Base-by-base conservation (phyloP, 208 protist genomes). In the Angomonas deanei region DNA sequence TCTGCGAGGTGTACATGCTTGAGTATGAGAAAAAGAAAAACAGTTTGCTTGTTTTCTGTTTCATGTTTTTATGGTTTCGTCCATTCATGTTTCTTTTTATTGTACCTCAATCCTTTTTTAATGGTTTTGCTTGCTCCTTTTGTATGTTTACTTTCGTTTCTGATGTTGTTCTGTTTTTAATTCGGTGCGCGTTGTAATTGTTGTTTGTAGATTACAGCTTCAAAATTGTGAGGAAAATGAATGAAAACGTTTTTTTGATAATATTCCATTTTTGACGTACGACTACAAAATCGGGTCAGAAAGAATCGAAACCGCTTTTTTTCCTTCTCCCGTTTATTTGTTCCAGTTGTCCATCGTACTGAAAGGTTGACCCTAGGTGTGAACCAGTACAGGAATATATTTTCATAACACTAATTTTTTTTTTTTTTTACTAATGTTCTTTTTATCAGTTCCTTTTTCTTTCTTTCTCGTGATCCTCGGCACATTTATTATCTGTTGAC, bases 11-110 rank as follows among this genome's bases (percentile, higher is more conserved):
- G 5, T 5, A 53, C 5, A 53, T 8, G 19, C 5, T 8, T 15
- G 19, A 28, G 8, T 28, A 15, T 23, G 8, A 53, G 47, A 53
- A 28, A 53, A 21, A 46, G 15, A 24, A 47, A 3, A n/a, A 30
- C 8, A 6, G 10, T 66, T 56, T 46, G 8, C 31, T 23, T 17
- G 5, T 47, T 50, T 46, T 66, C 46, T 19, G 6, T 59, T 66
- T 59, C 49, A 6, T 66, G 2, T 66, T 66, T 59, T 48, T 56
- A 42, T 53, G 11, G 11, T 53, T 24, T 11, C n/a, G 8, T 28
- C 6, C 8, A 53, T 5, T 28, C 11, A 53, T 6, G 10, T 53
- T 28, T 24, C 5, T 53, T 28, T 17, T 24, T 53, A 0, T 33
- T 47, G 10, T 36, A 38, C 17, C 2, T 55, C 19, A 34, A 17